Conservation (phyloP, 768 basidiomycete genomes). For the Sarcodon sp. region DNA sequence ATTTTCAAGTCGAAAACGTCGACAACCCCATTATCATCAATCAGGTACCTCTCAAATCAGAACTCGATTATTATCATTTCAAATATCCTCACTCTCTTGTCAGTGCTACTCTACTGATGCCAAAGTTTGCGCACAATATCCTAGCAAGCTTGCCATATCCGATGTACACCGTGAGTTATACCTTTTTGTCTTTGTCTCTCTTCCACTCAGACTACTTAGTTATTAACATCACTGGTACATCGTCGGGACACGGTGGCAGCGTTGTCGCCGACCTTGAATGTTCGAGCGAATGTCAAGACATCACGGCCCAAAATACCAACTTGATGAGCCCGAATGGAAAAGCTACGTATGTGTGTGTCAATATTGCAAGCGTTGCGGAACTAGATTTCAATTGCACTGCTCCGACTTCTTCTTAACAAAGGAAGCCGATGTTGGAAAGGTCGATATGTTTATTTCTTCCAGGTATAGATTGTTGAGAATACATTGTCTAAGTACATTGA, state of each 20-base stretch:
- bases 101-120: slow-evolving; percentile 26
- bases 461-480: too few species aligned
- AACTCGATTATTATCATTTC: neutral
- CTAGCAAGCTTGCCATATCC: slow-evolving; percentile 23
- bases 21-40: slow-evolving; percentile 29
- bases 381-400: slow-evolving; percentile 17
- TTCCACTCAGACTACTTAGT: slow-evolving; percentile 8
- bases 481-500: too few species aligned
- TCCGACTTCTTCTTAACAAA: slow-evolving; percentile 1
- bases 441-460: too few species aligned
- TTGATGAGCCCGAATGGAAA: slow-evolving; percentile 19
- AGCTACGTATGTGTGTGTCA: slow-evolving; percentile 22
- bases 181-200: neutral
- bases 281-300: slow-evolving; percentile 21
- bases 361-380: slow-evolving; percentile 16
- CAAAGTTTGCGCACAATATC: slow-evolving; percentile 23
- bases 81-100: neutral
- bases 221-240: slow-evolving; percentile 28
- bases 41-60: slow-evolving; percentile 14
- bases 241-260: slow-evolving; percentile 23
- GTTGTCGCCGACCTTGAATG: slow-evolving; percentile 31
- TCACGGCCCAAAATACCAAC: slow-evolving; percentile 23
- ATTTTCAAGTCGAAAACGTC: slow-evolving; percentile 21
- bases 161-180: slow-evolving; percentile 25
- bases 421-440: too few species aligned